These are phyloP conservation scores for Aspergillus neoniger DNA, from an alignment of 2,329 filamentous ascomycete genomes.

Conservation along the genomic window DNA sequence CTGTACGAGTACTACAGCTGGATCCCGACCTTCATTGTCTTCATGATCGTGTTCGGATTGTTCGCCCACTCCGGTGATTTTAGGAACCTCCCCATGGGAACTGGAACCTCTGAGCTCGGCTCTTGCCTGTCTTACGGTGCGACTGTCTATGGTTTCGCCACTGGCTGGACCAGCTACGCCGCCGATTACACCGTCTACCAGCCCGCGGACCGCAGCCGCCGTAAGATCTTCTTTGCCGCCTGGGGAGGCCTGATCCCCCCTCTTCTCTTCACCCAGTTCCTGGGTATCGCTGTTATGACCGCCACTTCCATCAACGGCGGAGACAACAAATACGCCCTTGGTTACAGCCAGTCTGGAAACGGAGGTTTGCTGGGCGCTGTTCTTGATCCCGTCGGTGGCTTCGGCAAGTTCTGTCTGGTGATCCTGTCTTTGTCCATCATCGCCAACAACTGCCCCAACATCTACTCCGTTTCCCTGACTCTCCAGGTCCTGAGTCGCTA, in stretches of 20 bases:
- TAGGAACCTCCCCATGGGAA: conserved; percentile 60
- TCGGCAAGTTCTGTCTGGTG: conserved; percentile 72
- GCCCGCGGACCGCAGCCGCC: conserved; percentile 60
- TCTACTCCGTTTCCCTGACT: conserved; percentile 69
- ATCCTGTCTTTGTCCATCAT: conserved; percentile 67
- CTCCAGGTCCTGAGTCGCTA: conserved; percentile 64
- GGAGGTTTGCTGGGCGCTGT: conserved; percentile 69
- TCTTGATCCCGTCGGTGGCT: conserved; percentile 64
- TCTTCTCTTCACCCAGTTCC: conserved; percentile 71
- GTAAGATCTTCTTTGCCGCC: conserved; percentile 68
- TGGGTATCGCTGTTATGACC: conserved; percentile 70
- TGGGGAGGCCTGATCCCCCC: conserved; percentile 70
- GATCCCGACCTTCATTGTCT: conserved; percentile 72
- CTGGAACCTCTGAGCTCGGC: conserved; percentile 62
- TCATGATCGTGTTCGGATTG: conserved; percentile 68
- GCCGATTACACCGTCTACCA: conserved; percentile 83
- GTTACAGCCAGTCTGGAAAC: conserved; percentile 60
- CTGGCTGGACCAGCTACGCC: conserved; percentile 73
- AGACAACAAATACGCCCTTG: conserved; percentile 56
- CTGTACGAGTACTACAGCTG: conserved; percentile 74
- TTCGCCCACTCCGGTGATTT: conserved; percentile 70
- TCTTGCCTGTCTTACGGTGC: conserved; percentile 66
- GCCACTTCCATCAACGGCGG: conserved; percentile 59
- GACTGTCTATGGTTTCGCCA: conserved; percentile 67
- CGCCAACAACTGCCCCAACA: conserved; percentile 71